phyloP scores from a whole-genome alignment of 129 eudicot genomes.

The Pseudognaphalium luteoalbum region DNA sequence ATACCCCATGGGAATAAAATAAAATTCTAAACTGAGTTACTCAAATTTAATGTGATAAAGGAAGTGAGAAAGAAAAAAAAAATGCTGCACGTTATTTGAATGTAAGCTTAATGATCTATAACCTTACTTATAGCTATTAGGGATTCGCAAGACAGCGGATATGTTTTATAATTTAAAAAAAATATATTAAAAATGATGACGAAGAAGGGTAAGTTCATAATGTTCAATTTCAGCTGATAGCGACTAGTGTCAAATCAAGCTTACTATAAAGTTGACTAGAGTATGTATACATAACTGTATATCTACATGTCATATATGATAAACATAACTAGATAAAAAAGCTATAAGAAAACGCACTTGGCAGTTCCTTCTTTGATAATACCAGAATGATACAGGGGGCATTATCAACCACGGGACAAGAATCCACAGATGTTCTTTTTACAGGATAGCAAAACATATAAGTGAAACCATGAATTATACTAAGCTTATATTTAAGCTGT shows the following conservation, averaged over 20 bases:
- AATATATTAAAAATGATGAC: not conserved
- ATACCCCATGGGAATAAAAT: too few species aligned
- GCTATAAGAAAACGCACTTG: too few species aligned
- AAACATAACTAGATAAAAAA: too few species aligned
- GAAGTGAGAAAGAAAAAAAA: too few species aligned
- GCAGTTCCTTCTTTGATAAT: too few species aligned
- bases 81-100: not conserved
- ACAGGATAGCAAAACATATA: not conserved
- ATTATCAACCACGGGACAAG: not conserved
- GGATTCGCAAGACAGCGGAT: not conserved
- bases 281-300: not conserved
- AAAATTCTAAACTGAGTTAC: too few species aligned
- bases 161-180: not conserved
- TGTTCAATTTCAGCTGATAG: not conserved
- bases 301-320: not conserved
- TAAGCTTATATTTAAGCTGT: not conserved
- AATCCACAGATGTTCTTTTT: not conserved
- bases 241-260: not conserved
- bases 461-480: not conserved
- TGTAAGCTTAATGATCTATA: not conserved
- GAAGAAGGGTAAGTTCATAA: not conserved
- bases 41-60: too few species aligned
- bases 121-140: not conserved
- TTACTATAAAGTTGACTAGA: not conserved
- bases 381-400: conserved; percentile 14